phyloP scores from a whole-genome alignment of 495 filamentous ascomycete species.

The Penicillium cosmopolitanum region DNA sequence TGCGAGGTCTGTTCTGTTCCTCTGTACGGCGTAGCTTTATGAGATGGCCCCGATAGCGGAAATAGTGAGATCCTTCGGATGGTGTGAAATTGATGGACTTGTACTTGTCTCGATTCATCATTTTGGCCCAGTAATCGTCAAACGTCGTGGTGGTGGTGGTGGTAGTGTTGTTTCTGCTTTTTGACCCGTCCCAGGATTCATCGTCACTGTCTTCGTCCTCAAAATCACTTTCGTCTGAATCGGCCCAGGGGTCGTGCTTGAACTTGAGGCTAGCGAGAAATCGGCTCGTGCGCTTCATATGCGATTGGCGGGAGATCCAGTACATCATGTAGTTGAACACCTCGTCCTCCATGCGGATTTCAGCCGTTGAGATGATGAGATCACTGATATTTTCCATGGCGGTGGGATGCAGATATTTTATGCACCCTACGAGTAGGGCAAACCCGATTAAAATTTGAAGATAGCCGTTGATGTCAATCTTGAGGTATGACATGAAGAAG shows the following conservation, averaged over 20 bases:
- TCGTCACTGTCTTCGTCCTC: constrained; percentile 20
- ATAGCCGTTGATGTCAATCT: constrained; percentile 70
- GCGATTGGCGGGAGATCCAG: constrained; percentile 64
- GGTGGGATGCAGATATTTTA: constrained; percentile 25
- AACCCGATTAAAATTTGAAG: constrained; percentile 60
- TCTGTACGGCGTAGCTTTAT: constrained; percentile 25
- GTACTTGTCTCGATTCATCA: constrained; percentile 48
- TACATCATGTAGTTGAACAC: constrained; percentile 68
- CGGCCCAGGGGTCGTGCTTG: constrained; percentile 43
- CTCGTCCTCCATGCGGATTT: constrained; percentile 66
- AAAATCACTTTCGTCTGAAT: constrained; percentile 41
- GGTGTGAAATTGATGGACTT: constrained; percentile 65
- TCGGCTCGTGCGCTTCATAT: constrained; percentile 55
- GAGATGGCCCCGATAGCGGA: constrained; percentile 59
- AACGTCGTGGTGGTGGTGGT: constrained; percentile 22
- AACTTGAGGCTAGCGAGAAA: constrained; percentile 65
- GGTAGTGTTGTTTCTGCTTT: constrained; percentile 22
- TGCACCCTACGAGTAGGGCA: constrained; percentile 48
- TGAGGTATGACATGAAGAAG: constrained; percentile 17
- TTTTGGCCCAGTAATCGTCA: constrained; percentile 50
- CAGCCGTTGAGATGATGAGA: constrained; percentile 55
- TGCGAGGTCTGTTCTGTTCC: neutral
- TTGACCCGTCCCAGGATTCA: neutral
- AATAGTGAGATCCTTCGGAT: constrained; percentile 62
- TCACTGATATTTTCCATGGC: constrained; percentile 32